Conservation (phyloP, 2,329 filamentous ascomycete species). For the Penicillium aurantiogriseum region DNA sequence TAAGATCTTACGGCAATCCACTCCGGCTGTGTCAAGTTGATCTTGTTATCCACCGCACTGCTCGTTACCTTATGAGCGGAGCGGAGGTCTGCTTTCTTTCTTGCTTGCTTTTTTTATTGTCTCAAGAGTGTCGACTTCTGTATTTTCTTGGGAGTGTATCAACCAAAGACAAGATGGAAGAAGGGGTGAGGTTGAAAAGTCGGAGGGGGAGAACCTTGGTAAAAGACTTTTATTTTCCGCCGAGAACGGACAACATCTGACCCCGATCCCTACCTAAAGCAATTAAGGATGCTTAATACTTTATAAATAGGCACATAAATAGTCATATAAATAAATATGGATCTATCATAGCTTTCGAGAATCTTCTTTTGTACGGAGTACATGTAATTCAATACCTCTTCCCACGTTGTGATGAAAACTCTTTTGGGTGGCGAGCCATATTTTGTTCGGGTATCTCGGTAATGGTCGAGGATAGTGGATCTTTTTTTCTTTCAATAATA, state of each 20-base stretch:
- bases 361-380: neutral
- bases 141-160: neutral
- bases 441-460: neutral
- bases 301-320: neutral
- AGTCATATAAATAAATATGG: neutral
- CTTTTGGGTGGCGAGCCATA: constrained; percentile 1
- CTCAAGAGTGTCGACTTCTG: neutral
- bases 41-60: neutral
- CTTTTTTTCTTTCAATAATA: too few species aligned
- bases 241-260: neutral
- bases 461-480: neutral
- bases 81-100: neutral
- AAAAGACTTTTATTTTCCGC: neutral
- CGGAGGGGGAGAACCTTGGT: neutral
- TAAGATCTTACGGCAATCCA: constrained; percentile 53
- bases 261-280: neutral
- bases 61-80: neutral
- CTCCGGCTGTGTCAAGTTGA: constrained; percentile 17
- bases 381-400: neutral
- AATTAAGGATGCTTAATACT: neutral
- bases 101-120: neutral
- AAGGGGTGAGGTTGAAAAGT: neutral
- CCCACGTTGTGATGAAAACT: neutral
- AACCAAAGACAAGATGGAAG: neutral
- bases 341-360: too few species aligned